Evolutionary conservation across 805 yeast species (phyloP).

Genomic region (Kuraishia molischiana): DNA sequence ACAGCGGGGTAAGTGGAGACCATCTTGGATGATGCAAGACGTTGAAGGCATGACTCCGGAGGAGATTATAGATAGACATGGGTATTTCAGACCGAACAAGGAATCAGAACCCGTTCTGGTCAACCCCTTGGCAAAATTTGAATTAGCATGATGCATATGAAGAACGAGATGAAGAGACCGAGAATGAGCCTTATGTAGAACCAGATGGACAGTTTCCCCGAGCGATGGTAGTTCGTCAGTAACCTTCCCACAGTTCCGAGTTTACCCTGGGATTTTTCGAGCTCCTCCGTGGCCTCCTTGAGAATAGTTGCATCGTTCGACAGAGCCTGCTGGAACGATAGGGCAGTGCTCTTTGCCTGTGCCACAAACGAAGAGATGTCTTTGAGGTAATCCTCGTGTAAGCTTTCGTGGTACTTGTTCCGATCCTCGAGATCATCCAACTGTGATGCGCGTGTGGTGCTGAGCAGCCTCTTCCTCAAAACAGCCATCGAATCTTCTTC

Average conservation of each 20-base stretch:
- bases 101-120: neutral
- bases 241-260: conserved; percentile 17
- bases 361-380: conserved; percentile 20
- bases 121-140: neutral
- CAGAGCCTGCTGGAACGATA: conserved; percentile 20
- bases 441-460: conserved; percentile 12
- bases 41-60: neutral
- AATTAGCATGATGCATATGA: neutral
- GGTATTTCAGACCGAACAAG: neutral
- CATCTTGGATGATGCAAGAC: neutral
- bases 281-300: conserved; percentile 21
- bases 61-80: neutral
- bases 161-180: conserved; percentile 13
- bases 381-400: conserved; percentile 22
- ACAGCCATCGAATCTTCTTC: conserved; percentile 17
- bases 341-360: conserved; percentile 18
- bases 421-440: conserved; percentile 17
- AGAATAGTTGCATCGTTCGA: conserved; percentile 20
- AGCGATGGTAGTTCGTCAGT: conserved; percentile 19
- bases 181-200: conserved; percentile 19
- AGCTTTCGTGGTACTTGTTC: conserved; percentile 19
- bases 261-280: conserved; percentile 19
- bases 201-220: conserved; percentile 21
- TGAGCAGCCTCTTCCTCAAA: conserved; percentile 17
- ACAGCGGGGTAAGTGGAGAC: neutral